Evolutionary conservation across 305 asterid species (phyloP).

Genomic region (Solanum aculeatissimum): DNA sequence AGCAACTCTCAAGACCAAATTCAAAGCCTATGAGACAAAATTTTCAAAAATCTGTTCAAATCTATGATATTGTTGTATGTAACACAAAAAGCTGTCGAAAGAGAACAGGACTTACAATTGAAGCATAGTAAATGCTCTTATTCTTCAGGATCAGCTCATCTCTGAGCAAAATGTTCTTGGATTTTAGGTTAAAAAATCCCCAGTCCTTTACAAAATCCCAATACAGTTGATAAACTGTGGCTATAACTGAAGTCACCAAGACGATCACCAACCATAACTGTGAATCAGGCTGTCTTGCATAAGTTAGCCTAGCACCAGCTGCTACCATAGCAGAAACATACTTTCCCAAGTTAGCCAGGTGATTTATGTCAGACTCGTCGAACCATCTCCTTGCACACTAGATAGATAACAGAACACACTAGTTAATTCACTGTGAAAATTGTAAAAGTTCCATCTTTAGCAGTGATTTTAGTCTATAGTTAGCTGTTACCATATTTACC

Average conservation of each 20-base stretch:
- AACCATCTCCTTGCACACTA: constrained; percentile 91
- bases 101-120: constrained; percentile 53
- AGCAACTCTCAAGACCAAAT: constrained; percentile 61
- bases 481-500: constrained; percentile 19
- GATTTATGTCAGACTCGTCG: constrained; percentile 60
- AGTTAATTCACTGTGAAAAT: background rate
- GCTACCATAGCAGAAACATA: constrained; percentile 98
- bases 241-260: constrained; percentile 57
- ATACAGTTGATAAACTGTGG: constrained; percentile 76
- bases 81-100: background rate
- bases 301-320: constrained; percentile 87
- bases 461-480: background rate
- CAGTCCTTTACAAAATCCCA: constrained; percentile 97
- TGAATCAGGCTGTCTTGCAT: constrained; percentile 36
- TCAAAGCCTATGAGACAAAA: constrained; percentile 38
- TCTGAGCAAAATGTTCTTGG: constrained; percentile 67
- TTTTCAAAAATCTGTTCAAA: background rate
- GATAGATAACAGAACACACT: background rate
- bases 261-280: constrained; percentile 47
- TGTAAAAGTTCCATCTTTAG: background rate
- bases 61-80: background rate
- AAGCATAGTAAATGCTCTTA: constrained; percentile 60
- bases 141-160: constrained; percentile 72
- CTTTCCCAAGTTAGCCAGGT: constrained; percentile 83
- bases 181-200: constrained; percentile 62